Percentiles rank a stretch among this genome's conserved stretches.
Conservation (phyloP, 345 rosid genomes). For the Acer yangbiense region DNA sequence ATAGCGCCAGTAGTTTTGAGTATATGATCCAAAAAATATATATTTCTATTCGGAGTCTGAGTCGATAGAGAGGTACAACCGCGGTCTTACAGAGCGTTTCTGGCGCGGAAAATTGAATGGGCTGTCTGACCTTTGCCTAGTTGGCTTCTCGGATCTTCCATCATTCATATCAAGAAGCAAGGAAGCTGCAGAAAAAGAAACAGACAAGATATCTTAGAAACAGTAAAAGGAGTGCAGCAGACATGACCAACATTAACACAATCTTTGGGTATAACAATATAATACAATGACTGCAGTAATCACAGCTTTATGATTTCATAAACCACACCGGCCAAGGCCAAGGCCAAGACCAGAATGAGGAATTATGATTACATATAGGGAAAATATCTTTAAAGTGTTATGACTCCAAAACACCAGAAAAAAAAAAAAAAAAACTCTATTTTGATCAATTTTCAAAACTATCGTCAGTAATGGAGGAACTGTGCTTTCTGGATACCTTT, state of each 20-base stretch:
- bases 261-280: background rate
- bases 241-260: background rate
- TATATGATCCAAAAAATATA: conserved; percentile 23
- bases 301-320: background rate
- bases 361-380: background rate
- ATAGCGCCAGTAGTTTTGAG: conserved; percentile 11
- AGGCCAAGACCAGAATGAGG: background rate
- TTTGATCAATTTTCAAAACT: background rate
- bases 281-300: background rate
- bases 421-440: background rate
- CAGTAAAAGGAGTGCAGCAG: conserved; percentile 1
- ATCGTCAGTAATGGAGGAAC: background rate
- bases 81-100: conserved; percentile 86
- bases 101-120: conserved; percentile 79
- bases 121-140: conserved; percentile 69
- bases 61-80: conserved; percentile 75
- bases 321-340: background rate
- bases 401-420: background rate
- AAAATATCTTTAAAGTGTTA: too few species aligned
- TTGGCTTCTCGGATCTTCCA: conserved; percentile 64
- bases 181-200: conserved; percentile 63
- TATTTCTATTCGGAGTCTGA: conserved; percentile 68
- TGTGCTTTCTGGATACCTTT: too few species aligned
- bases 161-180: conserved; percentile 76
- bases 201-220: conserved; percentile 18